Base-by-base conservation (phyloP, 1,284 basidiomycete species). In the Trametes pubescens region DNA sequence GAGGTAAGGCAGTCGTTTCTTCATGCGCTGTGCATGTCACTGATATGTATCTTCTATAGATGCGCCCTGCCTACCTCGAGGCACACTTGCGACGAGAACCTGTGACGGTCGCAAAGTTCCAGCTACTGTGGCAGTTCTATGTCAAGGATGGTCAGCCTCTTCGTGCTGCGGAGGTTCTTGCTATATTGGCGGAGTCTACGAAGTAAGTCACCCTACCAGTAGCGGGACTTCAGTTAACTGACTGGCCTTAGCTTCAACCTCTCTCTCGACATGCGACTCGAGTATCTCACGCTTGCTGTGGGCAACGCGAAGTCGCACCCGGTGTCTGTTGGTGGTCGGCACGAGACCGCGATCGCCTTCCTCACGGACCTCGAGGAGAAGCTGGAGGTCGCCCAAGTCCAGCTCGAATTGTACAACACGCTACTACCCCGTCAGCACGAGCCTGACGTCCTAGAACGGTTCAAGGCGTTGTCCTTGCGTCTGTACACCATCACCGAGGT, bases 121-220 rank as follows among this genome's bases (percentile, higher is more conserved):
- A 99, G 73, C 78, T 99, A 7, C 80, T 99, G 4, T 99, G 98
- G 97, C 95, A 98, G 74, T 97, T 93, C 78, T 98, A 98, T 74
- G 94, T 97, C 54, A 94, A 96, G 72, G 91, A 93, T 71, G 92
- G 93, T 0, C 90, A 94, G 68, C 92, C 92, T 57, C 76, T 95
- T 51, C 84, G 89, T 44, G 97, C 98, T 1, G 96, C 97, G 2
- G 89, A 93, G 74, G 91, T 98, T 2, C 86, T 99, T 53, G 86
- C 86, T n/a, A 84, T 87, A 26, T 81, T 99, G 55, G 97, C 98
- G 26, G 92, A 95, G 68, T 91, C 94, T n/a, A 84, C 84, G 2
- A 85, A 92, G 92, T 97, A 69, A 72, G 92, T 61, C 47, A 16
- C 38, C 46, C 52, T 57, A 56, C 58, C 22, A 51, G 3, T 4